These are phyloP conservation scores for Ogataea minuta DNA, from an alignment of 805 yeast species.

Conservation along the genomic window DNA sequence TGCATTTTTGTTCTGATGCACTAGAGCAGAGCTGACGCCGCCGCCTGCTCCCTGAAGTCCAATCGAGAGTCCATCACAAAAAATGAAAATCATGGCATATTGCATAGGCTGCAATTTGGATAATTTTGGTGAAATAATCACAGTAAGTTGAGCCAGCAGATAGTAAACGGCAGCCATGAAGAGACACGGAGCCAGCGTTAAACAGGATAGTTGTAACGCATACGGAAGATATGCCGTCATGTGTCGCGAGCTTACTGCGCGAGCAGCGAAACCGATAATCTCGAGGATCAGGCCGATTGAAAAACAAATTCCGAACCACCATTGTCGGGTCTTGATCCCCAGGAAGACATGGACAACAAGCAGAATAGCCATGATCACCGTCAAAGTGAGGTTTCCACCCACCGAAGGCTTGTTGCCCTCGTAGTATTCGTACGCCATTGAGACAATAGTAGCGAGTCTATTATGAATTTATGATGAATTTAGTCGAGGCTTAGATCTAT, in stretches of 20 bases:
- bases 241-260: slow-evolving; percentile 48
- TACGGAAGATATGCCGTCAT: slow-evolving; percentile 39
- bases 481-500: too few relatives aligned
- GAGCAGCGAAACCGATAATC: slow-evolving; percentile 63
- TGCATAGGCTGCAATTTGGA: slow-evolving; percentile 54
- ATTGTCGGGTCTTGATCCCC: slow-evolving; percentile 48
- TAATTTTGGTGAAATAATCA: slow-evolving; percentile 55
- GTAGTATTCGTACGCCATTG: slow-evolving; percentile 24
- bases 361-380: slow-evolving; percentile 51
- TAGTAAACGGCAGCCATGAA: slow-evolving; percentile 81
- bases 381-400: slow-evolving; percentile 58
- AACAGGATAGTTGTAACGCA: slow-evolving; percentile 61
- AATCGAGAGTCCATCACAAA: slow-evolving; percentile 63
- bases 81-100: slow-evolving; percentile 62
- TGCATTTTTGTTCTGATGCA: slow-evolving; percentile 33
- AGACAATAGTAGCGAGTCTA: too few relatives aligned
- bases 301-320: slow-evolving; percentile 67
- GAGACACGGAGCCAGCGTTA: slow-evolving; percentile 80
- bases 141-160: slow-evolving; percentile 62
- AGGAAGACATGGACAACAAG: slow-evolving; percentile 40
- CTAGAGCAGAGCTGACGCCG: slow-evolving; percentile 53
- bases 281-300: slow-evolving; percentile 57
- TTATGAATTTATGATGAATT: too few relatives aligned
- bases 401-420: slow-evolving; percentile 47
- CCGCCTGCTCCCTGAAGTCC: slow-evolving; percentile 76